phyloP scores from a whole-genome alignment of 495 filamentous ascomycete species.

The Recurvomyces mirabilis region DNA sequence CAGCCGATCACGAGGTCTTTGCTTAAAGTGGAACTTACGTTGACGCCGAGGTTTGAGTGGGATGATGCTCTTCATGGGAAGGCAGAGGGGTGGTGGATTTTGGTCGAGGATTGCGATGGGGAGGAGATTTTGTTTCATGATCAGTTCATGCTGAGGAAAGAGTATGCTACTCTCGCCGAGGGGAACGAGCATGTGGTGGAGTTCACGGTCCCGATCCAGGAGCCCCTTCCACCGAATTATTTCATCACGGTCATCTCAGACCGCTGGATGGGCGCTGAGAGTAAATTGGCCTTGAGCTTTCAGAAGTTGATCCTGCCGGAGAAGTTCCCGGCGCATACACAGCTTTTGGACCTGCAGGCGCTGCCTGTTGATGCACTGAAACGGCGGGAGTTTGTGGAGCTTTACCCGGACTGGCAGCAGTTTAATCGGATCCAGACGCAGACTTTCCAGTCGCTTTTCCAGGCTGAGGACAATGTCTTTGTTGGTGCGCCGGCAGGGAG shows the following conservation, averaged over 20 bases:
- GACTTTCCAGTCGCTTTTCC: conserved; percentile 84
- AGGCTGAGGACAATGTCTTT: conserved; percentile 85
- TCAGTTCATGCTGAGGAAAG: conserved; percentile 78
- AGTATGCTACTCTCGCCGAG: conserved; percentile 67
- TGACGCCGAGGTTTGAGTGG: conserved; percentile 94
- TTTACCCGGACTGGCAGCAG: conserved; percentile 76
- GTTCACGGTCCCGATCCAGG: conserved; percentile 90
- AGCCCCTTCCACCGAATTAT: conserved; percentile 97
- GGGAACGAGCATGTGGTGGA: conserved; percentile 94
- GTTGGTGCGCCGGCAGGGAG: conserved; percentile 82
- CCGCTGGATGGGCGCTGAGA: conserved; percentile 96
- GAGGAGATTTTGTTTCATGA: conserved; percentile 95
- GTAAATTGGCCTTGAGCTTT: conserved; percentile 85
- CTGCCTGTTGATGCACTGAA: conserved; percentile 82
- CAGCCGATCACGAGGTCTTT: conserved; percentile 93
- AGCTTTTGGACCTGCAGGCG: conserved; percentile 78
- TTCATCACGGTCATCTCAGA: conserved; percentile 93
- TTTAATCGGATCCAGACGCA: conserved; percentile 99
- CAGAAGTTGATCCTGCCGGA: conserved; percentile 88
- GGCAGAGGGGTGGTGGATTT: conserved; percentile 90
- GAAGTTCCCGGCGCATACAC: conserved; percentile 90
- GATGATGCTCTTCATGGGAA: conserved; percentile 77
- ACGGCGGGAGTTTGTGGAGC: conserved; percentile 62
- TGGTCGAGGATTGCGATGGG: conserved; percentile 95
- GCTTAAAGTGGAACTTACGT: conserved; percentile 86